Evolutionary conservation across 257 asterid species (phyloP), one percentile per base, ranked within the genome.

Genomic region (Plantago elongata): DNA sequence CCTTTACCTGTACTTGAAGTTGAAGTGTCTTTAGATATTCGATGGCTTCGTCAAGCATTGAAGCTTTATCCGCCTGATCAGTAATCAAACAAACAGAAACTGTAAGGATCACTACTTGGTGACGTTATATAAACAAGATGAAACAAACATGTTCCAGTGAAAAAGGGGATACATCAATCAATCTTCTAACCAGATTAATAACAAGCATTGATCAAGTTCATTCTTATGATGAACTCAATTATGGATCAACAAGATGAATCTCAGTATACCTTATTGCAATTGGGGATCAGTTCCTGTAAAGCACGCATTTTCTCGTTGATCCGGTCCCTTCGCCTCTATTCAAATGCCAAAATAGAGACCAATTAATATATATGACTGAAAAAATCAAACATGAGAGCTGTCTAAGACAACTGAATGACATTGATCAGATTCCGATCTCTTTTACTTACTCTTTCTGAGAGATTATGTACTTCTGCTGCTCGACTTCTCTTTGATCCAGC

Each of bases 31-130:
- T 93, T 69, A 93, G 75, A 79, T 93, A 93, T 74, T 89, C 99
- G 54, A 89, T 93, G 74, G 97, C 97, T 78, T 93, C 99, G 72
- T 89, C 99, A 22, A 93, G 97, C 97, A 93, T 89, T 22, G 99
- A 93, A 68, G 99, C 99, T 81, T 93, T 93, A 73, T 93, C 99
- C 4, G 83, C 95, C 99, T 92, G 76, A 67, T 22, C 8, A 68
- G 74, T 63, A 63, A 51, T 51, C 45, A 59, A 69, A 68, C 55
- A 52, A 29, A 40, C 37, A 40, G 49, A 55, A 54, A 42, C 14
- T 44, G 76, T 42, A 47, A 56, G 37, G 62, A 57, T 52, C 17
- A 60, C 17, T 29, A 60, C 45, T 18, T 27, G 22, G 6, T 34
- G 40, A 34, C 40, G 8, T 34, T 34, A 34, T 34, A 34, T 34